Evolutionary conservation across 257 asterid species (phyloP), one percentile per base, ranked within the genome.

Genomic region (Plantago ovata): DNA sequence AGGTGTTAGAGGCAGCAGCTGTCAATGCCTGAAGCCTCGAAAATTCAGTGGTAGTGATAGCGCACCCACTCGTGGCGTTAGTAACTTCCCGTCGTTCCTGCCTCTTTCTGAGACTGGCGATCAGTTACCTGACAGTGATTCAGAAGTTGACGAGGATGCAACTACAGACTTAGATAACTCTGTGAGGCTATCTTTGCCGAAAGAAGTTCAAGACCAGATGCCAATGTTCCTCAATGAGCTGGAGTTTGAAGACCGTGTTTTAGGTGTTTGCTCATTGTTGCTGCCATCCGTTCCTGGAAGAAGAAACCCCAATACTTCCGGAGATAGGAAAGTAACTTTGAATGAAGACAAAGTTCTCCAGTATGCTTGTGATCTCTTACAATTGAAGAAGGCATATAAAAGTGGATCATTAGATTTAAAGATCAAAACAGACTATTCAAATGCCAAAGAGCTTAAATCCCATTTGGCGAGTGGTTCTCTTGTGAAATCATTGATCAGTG

Each of bases 21-120:
- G 99, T 69, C 96, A 82, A 76, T 89, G 99, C 79, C 75, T 93
- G 79, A 89, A 93, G 71, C 97, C 99, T 69, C 86, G 99, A 65
- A 86, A 89, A 66, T 80, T 79, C 69, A 72, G 83, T 68, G 94
- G 95, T 64, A 75, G 81, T 65, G 81, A 65, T 63, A 73, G 51
- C 69, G 79, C 81, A 60, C 79, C 96, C 32, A 53, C 67, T 71
- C 87, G 82, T 3, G 62, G 75, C 72, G 55, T 84, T 60, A 78
- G 85, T 66, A 79, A 78, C 77, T 82, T 89, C 62, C 91, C 81
- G 66, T 70, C 97, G 53, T 84, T 93, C 65, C 77, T 89, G 48
- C 84, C 96, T 58, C 87, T 81, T 72, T 45, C 99, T 33, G 97
- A 89, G 53, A 81, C 72, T 67, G 74, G 78, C 9, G 91, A 82